A percentile compares a stretch with the other conserved stretches of the same genome.
Evolutionary conservation across 352 stramenopile species (phyloP).

Genomic region (Pythium monospermum): DNA sequence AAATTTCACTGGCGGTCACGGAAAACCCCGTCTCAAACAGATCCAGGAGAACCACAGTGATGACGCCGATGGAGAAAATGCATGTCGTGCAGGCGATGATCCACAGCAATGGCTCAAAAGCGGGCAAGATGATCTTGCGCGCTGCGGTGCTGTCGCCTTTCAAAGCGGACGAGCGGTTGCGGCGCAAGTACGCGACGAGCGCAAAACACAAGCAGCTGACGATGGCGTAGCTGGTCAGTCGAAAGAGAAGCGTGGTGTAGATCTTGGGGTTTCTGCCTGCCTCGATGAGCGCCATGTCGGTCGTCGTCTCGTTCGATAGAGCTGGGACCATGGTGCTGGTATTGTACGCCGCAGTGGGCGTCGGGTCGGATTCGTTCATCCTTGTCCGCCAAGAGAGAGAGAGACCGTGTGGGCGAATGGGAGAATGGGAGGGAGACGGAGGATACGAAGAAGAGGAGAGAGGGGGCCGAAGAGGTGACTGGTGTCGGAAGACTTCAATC

Average conservation of each 20-base stretch:
- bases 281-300: no score
- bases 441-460: no score
- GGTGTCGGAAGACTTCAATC: no score
- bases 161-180: slow-evolving; percentile 50
- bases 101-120: slow-evolving; percentile 65
- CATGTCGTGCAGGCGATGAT: slow-evolving; percentile 34
- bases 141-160: slow-evolving; percentile 38
- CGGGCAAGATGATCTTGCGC: slow-evolving; percentile 54
- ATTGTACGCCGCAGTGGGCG: no score
- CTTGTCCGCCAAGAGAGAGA: no score
- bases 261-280: no score
- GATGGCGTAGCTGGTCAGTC: slow-evolving; percentile 7
- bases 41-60: slow-evolving; percentile 22
- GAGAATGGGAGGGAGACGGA: no score
- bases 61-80: slow-evolving; percentile 29
- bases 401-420: no score
- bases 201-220: slow-evolving; percentile 6
- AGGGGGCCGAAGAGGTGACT: no score
- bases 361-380: no score
- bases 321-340: no score
- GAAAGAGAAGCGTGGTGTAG: slow-evolving; percentile 1
- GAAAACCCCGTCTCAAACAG: slow-evolving; percentile 15
- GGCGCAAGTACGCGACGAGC: slow-evolving; percentile 47
- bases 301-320: no score
- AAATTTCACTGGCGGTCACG: slow-evolving; percentile 24